Evolutionary conservation across 2,329 filamentous ascomycete genomes (phyloP).

Genomic region (Raffaelea arxii): DNA sequence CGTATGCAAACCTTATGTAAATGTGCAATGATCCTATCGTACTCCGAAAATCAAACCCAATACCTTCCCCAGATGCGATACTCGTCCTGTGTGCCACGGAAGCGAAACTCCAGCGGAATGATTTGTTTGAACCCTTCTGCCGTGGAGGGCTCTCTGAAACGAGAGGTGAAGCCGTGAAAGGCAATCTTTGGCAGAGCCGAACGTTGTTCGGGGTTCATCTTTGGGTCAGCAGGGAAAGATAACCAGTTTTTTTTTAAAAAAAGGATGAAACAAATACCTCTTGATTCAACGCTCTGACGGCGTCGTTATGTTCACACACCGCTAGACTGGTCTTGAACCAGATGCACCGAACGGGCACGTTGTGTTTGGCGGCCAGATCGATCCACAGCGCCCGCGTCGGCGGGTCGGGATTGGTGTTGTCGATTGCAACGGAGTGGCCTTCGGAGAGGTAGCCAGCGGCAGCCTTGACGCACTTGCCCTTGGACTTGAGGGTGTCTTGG

Average conservation of each 20-base stretch:
- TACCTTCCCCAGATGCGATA: slow-evolving; percentile 65
- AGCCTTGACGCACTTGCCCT: slow-evolving; percentile 60
- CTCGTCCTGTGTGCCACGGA: slow-evolving; percentile 59
- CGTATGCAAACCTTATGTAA: too few relatives aligned
- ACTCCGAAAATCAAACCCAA: slow-evolving; percentile 55
- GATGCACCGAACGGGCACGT: slow-evolving; percentile 73
- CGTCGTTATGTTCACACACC: slow-evolving; percentile 78
- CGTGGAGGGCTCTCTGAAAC: slow-evolving; percentile 61
- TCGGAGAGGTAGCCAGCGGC: slow-evolving; percentile 56
- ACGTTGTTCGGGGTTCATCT: slow-evolving; percentile 78
- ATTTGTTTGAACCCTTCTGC: slow-evolving; percentile 83
- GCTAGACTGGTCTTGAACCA: slow-evolving; percentile 66
- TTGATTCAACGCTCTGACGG: slow-evolving; percentile 61
- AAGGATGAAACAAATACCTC: slow-evolving; percentile 14
- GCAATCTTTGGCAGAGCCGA: slow-evolving; percentile 66
- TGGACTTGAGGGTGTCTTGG: slow-evolving; percentile 76
- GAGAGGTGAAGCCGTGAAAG: slow-evolving; percentile 63
- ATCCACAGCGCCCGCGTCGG: slow-evolving; percentile 74
- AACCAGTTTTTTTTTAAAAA: neutral
- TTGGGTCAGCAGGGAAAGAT: neutral
- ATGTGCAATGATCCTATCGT: too few relatives aligned
- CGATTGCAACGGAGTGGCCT: slow-evolving; percentile 65
- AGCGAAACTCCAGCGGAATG: slow-evolving; percentile 63
- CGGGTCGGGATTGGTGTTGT: slow-evolving; percentile 88
- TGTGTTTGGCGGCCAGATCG: slow-evolving; percentile 57